Percentiles rank a stretch among this genome's conserved stretches.
These are phyloP conservation scores for Scutellaria galericulata DNA, from an alignment of 257 asterid genomes.

Conservation along the genomic window DNA sequence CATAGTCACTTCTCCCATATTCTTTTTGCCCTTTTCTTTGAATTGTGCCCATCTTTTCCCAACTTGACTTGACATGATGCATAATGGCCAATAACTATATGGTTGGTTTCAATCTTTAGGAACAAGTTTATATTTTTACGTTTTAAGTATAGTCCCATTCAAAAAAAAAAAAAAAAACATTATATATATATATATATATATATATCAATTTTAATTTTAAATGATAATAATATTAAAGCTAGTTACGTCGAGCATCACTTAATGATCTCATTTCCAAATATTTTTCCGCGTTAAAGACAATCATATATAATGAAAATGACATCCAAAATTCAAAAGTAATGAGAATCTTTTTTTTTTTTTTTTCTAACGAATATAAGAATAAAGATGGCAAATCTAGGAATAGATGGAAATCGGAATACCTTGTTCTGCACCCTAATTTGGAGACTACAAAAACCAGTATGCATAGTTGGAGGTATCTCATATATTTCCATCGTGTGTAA, in stretches of 20 bases:
- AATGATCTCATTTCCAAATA: no score
- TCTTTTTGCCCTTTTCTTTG: constrained; percentile 33
- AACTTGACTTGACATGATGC: constrained; percentile 33
- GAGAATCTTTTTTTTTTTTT: no score
- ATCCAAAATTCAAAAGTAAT: no score
- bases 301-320: no score
- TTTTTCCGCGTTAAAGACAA: no score
- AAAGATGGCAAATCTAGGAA: not conserved
- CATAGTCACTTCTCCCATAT: constrained; percentile 36
- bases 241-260: no score
- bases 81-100: constrained; percentile 31
- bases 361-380: not conserved
- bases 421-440: constrained; percentile 3
- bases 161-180: not conserved
- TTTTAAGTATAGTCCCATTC: constrained; percentile 10
- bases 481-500: not conserved
- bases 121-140: not conserved
- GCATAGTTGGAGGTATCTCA: not conserved
- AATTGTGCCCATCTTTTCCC: constrained; percentile 41
- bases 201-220: no score
- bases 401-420: not conserved
- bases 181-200: not conserved
- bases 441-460: not conserved
- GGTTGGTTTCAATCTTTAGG: constrained; percentile 37
- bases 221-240: no score